Conservation (phyloP, 345 rosid genomes). For the Pistacia vera region DNA sequence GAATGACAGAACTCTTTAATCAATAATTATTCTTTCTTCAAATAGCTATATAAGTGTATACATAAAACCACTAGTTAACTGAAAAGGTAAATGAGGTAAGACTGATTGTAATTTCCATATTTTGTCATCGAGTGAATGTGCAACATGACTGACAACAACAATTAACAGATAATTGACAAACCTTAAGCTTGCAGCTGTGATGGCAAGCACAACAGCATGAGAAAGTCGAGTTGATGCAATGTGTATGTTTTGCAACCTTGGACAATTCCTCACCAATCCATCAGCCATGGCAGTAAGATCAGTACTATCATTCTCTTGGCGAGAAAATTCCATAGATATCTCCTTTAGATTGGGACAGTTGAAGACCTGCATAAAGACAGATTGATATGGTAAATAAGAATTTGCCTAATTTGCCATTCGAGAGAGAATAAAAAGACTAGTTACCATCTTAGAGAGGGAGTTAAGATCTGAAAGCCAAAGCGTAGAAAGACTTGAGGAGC, state of each 20-base stretch:
- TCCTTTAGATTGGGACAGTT: slow-evolving; percentile 85
- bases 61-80: not conserved
- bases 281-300: slow-evolving; percentile 70
- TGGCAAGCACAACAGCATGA: slow-evolving; percentile 80
- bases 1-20: slow-evolving; percentile 19
- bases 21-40: slow-evolving; percentile 3
- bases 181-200: slow-evolving; percentile 85
- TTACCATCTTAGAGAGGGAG: slow-evolving; percentile 83
- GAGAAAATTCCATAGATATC: slow-evolving; percentile 82
- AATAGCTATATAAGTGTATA: not conserved
- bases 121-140: not conserved
- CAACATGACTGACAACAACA: slow-evolving; percentile 1
- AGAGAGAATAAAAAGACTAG: not conserved
- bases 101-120: not conserved
- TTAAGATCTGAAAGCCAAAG: slow-evolving; percentile 89
- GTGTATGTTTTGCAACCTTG: slow-evolving; percentile 79
- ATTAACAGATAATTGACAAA: slow-evolving; percentile 26
- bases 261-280: slow-evolving; percentile 75
- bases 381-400: not conserved
- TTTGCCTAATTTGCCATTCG: not conserved
- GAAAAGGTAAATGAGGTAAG: not conserved
- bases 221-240: slow-evolving; percentile 84
- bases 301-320: slow-evolving; percentile 74
- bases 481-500: slow-evolving; percentile 78
- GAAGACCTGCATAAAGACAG: slow-evolving; percentile 48